These are phyloP conservation scores for Stachybotrys chartarum DNA, from an alignment of 2,329 filamentous ascomycete species.

Conservation along the genomic window DNA sequence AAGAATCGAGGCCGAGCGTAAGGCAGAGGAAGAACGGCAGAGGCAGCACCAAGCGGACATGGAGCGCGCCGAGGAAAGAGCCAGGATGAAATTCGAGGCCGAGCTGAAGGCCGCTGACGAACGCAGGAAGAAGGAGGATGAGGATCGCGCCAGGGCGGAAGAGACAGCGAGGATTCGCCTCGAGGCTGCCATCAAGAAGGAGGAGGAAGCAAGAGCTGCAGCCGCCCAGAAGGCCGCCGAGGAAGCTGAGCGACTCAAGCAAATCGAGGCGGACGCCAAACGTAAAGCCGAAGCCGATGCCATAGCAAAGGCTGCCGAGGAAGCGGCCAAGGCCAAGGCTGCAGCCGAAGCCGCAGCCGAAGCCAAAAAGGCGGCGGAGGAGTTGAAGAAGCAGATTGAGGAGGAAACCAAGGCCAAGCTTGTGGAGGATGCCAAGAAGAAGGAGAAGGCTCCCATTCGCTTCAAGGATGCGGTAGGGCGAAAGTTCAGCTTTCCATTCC, in stretches of 20 bases:
- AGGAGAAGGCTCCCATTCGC: slow-evolving; percentile 67
- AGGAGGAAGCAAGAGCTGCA: slow-evolving; percentile 32
- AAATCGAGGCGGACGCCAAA: slow-evolving; percentile 31
- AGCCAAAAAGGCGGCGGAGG: slow-evolving; percentile 51
- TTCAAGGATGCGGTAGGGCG: slow-evolving; percentile 89
- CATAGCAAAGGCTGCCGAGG: slow-evolving; percentile 33
- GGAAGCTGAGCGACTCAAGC: slow-evolving; percentile 35
- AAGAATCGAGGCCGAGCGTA: slow-evolving; percentile 36
- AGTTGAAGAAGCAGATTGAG: slow-evolving; percentile 51
- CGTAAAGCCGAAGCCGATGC: slow-evolving; percentile 30
- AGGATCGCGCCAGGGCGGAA: slow-evolving; percentile 35
- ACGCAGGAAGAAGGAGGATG: slow-evolving; percentile 30
- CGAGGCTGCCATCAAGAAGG: slow-evolving; percentile 33
- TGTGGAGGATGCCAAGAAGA: slow-evolving; percentile 40
- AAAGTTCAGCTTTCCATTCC: slow-evolving; percentile 88
- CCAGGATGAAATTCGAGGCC: slow-evolving; percentile 29
- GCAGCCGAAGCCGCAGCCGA: slow-evolving; percentile 37
- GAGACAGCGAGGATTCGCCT: slow-evolving; percentile 35
- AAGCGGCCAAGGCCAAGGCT: slow-evolving; percentile 26
- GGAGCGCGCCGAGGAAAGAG: slow-evolving; percentile 27
- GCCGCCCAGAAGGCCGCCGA: slow-evolving; percentile 29
- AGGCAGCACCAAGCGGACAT: slow-evolving; percentile 26
- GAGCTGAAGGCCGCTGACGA: slow-evolving; percentile 37
- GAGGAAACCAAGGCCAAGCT: slow-evolving; percentile 46
- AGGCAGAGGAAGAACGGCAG: slow-evolving; percentile 38